Evolutionary conservation across 208 protist species (phyloP).

Genomic region (Porcisia deanei): DNA sequence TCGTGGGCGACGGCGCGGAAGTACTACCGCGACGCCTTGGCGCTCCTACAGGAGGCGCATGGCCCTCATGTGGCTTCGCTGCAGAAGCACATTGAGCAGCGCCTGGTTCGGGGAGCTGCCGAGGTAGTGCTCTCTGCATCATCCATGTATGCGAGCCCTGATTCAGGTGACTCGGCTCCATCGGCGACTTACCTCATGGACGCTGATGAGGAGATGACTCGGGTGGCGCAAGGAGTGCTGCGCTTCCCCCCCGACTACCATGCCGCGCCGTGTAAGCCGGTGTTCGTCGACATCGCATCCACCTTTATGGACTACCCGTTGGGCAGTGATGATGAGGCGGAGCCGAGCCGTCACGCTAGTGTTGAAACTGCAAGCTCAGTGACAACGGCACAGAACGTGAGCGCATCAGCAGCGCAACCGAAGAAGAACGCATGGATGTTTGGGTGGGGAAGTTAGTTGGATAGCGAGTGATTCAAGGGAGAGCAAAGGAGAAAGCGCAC

Average conservation of each 20-base stretch:
- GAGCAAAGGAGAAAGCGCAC: not conserved
- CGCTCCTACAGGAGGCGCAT: slow-evolving; percentile 29
- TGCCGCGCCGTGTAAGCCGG: slow-evolving; percentile 76
- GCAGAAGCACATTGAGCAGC: slow-evolving; percentile 43
- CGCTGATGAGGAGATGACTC: slow-evolving; percentile 31
- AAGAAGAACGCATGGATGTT: slow-evolving; percentile 31
- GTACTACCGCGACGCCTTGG: slow-evolving; percentile 60
- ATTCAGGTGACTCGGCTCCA: not conserved
- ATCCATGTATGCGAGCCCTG: not conserved
- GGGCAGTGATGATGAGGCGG: slow-evolving; percentile 4
- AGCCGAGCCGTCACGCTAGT: not conserved
- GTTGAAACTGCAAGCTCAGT: slow-evolving; percentile 4
- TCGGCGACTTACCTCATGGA: slow-evolving; percentile 40
- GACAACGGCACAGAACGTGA: slow-evolving; percentile 3
- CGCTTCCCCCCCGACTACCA: slow-evolving; percentile 86
- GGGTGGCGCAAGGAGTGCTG: slow-evolving; percentile 61
- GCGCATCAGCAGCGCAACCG: not conserved
- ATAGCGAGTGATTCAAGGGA: not conserved
- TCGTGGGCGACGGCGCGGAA: slow-evolving; percentile 13
- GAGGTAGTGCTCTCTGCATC: slow-evolving; percentile 35
- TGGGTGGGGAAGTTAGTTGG: slow-evolving; percentile 16
- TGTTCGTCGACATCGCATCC: slow-evolving; percentile 84
- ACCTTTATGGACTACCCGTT: slow-evolving; percentile 74
- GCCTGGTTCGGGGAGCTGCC: slow-evolving; percentile 39
- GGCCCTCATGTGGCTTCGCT: slow-evolving; percentile 33